Evolutionary conservation across 2,329 filamentous ascomycete genomes (phyloP).

Genomic region (Nemania serpens): DNA sequence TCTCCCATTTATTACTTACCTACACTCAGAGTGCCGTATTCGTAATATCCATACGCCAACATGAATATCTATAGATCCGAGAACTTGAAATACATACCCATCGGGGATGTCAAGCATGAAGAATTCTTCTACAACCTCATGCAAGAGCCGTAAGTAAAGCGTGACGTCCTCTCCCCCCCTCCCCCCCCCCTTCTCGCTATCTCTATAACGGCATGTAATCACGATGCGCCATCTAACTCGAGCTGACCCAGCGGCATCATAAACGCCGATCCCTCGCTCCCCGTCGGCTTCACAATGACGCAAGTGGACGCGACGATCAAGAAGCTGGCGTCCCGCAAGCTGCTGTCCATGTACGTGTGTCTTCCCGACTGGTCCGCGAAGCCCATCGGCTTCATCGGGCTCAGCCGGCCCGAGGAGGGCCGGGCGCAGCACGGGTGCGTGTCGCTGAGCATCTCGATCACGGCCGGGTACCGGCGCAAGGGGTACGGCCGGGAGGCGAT

Average conservation of each 20-base stretch:
- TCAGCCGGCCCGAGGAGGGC: conserved; percentile 11
- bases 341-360: conserved; percentile 25
- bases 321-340: neutral
- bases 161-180: no score
- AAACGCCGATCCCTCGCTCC: conserved; percentile 17
- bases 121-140: conserved; percentile 15
- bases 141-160: conserved; percentile 24
- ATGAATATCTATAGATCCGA: conserved; percentile 20
- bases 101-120: conserved; percentile 8
- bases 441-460: conserved; percentile 10
- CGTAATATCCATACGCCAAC: neutral
- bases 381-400: conserved; percentile 16
- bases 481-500: conserved; percentile 26
- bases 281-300: neutral
- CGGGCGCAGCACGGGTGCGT: conserved; percentile 10
- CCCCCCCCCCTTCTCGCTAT: no score
- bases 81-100: conserved; percentile 12
- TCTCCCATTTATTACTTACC: no score
- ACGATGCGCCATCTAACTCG: neutral
- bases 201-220: no score
- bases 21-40: neutral
- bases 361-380: neutral
- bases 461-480: neutral
- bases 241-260: conserved; percentile 9
- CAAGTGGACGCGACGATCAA: neutral